Percentiles rank a stretch among this genome's conserved stretches.
These are phyloP conservation scores for Sclerotinia subarctica DNA, from an alignment of 2,329 filamentous ascomycete genomes.

Conservation along the genomic window DNA sequence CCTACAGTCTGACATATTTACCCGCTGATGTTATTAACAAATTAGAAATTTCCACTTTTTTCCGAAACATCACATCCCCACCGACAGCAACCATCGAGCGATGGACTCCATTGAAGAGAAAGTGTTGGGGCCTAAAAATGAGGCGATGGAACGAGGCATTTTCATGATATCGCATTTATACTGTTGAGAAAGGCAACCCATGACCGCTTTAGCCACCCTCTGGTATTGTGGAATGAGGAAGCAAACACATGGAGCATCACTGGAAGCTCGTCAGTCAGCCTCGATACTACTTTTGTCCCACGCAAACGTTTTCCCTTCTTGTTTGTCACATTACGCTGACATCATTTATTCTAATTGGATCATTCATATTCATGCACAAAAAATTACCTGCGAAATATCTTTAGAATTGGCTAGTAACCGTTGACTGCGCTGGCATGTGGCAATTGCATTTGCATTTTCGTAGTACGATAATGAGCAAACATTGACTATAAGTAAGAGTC, in stretches of 20 bases:
- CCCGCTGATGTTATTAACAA: background rate
- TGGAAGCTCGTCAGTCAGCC: background rate
- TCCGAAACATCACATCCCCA: background rate
- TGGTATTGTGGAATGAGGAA: background rate
- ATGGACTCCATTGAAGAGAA: background rate
- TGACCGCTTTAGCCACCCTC: background rate
- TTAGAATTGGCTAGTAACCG: background rate
- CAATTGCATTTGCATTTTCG: background rate
- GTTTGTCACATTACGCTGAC: background rate
- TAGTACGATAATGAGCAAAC: background rate
- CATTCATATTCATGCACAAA: no score
- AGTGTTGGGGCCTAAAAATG: background rate
- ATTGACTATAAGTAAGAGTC: background rate
- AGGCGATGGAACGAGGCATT: background rate
- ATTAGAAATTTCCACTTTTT: background rate
- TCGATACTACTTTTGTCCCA: background rate
- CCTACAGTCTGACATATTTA: no score
- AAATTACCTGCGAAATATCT: background rate
- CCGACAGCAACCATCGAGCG: background rate
- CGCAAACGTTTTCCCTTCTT: background rate
- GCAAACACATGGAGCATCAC: slow-evolving; percentile 1
- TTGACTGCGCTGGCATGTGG: background rate
- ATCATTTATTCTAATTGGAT: background rate
- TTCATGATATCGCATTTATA: background rate
- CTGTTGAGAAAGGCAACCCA: background rate